A percentile compares a stretch with the other conserved stretches of the same genome.
Evolutionary conservation across 179 eudicot genomes (phyloP).

Genomic region (Beta macrorhiza): DNA sequence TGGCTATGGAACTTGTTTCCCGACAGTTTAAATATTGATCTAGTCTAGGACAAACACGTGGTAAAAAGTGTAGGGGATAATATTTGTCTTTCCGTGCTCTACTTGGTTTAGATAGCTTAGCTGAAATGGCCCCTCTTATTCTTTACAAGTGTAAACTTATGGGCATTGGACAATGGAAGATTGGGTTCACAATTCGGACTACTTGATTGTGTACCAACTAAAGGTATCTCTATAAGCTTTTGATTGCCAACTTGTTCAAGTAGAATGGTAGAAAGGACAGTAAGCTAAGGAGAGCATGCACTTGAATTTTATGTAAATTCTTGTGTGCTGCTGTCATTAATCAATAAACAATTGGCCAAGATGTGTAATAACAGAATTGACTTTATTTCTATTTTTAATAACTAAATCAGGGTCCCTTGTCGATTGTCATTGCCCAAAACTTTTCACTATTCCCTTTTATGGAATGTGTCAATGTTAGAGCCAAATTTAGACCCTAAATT

Average conservation of each 20-base stretch:
- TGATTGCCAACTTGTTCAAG: slow-evolving; percentile 1
- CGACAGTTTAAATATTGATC: not conserved
- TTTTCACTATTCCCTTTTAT: too few species aligned
- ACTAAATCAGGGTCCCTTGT: too few species aligned
- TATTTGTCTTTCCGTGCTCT: not conserved
- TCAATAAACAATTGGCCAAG: too few species aligned
- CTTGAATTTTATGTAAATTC: not conserved
- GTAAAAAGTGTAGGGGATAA: not conserved
- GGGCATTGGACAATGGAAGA: slow-evolving; percentile 7
- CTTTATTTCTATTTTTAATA: too few species aligned
- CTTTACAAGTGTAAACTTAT: not conserved
- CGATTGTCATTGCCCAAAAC: too few species aligned
- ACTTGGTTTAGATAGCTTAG: not conserved
- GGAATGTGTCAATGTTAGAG: too few species aligned
- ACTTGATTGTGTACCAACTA: slow-evolving; percentile 1
- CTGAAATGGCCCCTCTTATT: not conserved
- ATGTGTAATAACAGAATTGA: too few species aligned
- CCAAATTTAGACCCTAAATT: too few species aligned
- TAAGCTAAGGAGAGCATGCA: not conserved
- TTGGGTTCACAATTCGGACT: not conserved
- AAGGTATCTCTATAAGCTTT: not conserved
- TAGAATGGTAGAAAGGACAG: not conserved
- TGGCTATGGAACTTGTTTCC: not conserved
- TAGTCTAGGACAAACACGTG: not conserved
- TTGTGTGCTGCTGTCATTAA: too few species aligned